A percentile compares a stretch with the other conserved stretches of the same genome.
Evolutionary conservation across 1,284 basidiomycete genomes (phyloP).

Genomic region (Cutaneotrichosporon dermatis): DNA sequence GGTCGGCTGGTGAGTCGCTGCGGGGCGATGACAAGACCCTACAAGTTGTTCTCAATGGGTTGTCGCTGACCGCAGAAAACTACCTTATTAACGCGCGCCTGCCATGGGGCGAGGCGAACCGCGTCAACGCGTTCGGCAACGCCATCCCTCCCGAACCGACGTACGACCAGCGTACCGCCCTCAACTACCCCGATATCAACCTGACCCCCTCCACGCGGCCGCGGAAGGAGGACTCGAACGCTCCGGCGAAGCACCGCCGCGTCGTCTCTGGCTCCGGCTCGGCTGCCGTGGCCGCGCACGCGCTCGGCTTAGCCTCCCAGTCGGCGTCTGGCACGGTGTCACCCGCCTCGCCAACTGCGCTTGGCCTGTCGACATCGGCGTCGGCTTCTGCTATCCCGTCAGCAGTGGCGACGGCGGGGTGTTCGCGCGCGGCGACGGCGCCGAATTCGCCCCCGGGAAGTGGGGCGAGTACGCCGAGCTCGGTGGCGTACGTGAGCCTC

Average conservation of each 20-base stretch:
- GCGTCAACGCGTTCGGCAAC: not conserved
- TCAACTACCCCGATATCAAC: conserved; percentile 17
- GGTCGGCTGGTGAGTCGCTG: conserved; percentile 37
- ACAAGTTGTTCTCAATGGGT: not conserved
- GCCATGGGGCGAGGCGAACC: conserved; percentile 26
- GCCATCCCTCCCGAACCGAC: conserved; percentile 13
- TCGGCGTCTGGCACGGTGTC: not conserved
- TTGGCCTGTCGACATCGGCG: not conserved
- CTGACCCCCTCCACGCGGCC: conserved; percentile 15
- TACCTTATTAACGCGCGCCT: conserved; percentile 41
- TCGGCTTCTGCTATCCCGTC: not conserved
- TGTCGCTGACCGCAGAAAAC: conserved; percentile 25
- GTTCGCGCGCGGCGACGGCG: conserved; percentile 10
- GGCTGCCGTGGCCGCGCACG: conserved; percentile 7
- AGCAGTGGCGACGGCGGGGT: not conserved
- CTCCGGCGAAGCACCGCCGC: not conserved
- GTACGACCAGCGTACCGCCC: conserved; percentile 20
- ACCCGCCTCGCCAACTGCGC: no score
- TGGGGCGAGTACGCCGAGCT: conserved; percentile 15
- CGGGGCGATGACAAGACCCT: conserved; percentile 25
- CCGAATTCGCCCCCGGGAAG: not conserved
- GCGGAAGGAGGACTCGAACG: not conserved
- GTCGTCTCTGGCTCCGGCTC: not conserved
- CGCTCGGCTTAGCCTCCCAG: not conserved
- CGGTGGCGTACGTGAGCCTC: conserved; percentile 16